Conservation (phyloP, 108 stramenopile genomes). For the Bacterosira constricta region DNA sequence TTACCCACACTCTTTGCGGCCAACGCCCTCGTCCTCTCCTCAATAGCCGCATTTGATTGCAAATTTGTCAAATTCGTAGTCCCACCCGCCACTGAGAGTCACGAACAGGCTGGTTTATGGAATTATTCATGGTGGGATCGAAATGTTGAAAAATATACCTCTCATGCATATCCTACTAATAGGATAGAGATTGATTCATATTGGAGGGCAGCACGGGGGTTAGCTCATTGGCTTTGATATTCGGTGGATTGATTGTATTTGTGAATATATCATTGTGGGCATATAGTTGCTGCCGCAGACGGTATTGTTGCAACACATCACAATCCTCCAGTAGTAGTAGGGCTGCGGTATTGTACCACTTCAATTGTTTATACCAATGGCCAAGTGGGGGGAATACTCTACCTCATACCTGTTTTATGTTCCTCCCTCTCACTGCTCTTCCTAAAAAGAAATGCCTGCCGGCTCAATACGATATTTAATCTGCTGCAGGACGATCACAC, state of each 20-base stretch:
- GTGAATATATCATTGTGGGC: not conserved
- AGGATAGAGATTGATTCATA: constrained; percentile 12
- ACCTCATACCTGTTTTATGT: not conserved
- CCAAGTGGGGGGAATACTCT: not conserved
- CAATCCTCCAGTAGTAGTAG: not conserved
- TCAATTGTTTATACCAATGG: not conserved
- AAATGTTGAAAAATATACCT: not conserved
- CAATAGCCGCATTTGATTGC: constrained; percentile 6
- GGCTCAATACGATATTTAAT: constrained; percentile 9
- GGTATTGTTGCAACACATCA: no score
- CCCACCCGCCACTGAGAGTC: not conserved
- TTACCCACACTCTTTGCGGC: not conserved
- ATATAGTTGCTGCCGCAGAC: not conserved
- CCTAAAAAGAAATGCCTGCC: constrained; percentile 12
- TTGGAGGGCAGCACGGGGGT: not conserved
- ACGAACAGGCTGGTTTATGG: constrained; percentile 12
- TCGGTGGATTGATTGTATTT: not conserved
- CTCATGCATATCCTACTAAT: constrained; percentile 1
- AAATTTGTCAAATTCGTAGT: constrained; percentile 6
- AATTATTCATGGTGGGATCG: constrained; percentile 13
- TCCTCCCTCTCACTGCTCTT: constrained; percentile 3
- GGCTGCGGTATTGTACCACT: not conserved
- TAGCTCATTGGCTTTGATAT: not conserved
- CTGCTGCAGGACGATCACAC: not conserved
- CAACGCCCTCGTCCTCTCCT: constrained; percentile 1